These are phyloP conservation scores for Pugionium dolabratum DNA, from an alignment of 345 rosid species.

Conservation along the genomic window DNA sequence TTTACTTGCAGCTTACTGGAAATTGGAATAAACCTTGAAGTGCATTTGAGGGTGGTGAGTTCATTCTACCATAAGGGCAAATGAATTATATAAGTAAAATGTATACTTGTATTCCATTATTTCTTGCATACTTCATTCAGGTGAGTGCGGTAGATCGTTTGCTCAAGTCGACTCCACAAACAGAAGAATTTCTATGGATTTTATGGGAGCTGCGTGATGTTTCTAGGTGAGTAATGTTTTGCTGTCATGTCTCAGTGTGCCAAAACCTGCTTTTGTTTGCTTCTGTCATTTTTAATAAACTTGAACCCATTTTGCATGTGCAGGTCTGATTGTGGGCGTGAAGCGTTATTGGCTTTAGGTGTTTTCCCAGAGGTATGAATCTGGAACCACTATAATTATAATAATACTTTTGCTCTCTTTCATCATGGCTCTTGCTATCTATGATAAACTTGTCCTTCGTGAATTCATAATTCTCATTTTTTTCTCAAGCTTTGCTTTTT, in stretches of 20 bases:
- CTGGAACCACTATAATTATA: conserved; percentile 17
- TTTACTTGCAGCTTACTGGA: conserved; percentile 80
- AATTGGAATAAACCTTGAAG: conserved; percentile 85
- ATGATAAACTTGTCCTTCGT: conserved; percentile 13
- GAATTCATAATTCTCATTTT: conserved; percentile 19
- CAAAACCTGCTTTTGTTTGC: conserved; percentile 12
- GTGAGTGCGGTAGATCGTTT: conserved; percentile 84
- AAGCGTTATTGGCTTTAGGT: conserved; percentile 79
- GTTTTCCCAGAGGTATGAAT: conserved; percentile 83
- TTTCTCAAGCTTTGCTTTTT: background rate
- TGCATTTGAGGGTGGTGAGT: conserved; percentile 95
- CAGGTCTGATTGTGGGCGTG: conserved; percentile 95
- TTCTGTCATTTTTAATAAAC: conserved; percentile 13
- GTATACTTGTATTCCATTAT: conserved; percentile 9
- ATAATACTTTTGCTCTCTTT: conserved; percentile 8
- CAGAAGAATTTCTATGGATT: conserved; percentile 96
- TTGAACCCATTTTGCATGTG: conserved; percentile 36
- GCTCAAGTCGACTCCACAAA: conserved; percentile 67
- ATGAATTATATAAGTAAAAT: conserved; percentile 18
- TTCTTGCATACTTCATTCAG: conserved; percentile 43
- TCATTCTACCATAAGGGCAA: conserved; percentile 29
- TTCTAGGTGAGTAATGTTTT: conserved; percentile 59
- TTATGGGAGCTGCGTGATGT: conserved; percentile 96
- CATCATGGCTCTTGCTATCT: conserved; percentile 4
- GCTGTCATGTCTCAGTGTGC: conserved; percentile 17